phyloP scores from a whole-genome alignment of 2,329 filamentous ascomycete genomes.

The Pseudocercospora musae region DNA sequence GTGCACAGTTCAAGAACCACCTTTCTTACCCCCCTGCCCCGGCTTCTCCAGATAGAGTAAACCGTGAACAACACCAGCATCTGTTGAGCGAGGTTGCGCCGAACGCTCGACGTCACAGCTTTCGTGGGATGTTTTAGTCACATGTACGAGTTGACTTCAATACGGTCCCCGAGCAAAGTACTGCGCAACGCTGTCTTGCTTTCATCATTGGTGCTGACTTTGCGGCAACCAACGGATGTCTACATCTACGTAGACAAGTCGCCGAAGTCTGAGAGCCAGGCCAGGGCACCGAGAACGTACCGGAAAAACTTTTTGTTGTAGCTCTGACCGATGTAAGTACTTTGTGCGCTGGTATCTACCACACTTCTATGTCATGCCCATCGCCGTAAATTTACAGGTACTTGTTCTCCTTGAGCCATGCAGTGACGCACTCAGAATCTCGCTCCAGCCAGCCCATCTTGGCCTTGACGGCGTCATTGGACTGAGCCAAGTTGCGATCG shows the following conservation, averaged over 20 bases:
- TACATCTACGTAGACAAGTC: background rate
- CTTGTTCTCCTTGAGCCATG: conserved; percentile 65
- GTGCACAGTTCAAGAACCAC: background rate
- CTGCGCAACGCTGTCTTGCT: background rate
- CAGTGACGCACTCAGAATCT: conserved; percentile 72
- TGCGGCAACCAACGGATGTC: background rate
- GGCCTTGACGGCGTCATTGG: conserved; percentile 75
- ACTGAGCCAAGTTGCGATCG: conserved; percentile 86
- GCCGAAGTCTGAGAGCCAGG: background rate
- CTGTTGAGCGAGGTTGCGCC: background rate
- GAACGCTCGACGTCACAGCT: background rate
- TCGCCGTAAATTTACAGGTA: conserved; percentile 45
- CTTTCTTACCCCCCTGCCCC: background rate
- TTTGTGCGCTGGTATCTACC: background rate
- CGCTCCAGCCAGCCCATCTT: conserved; percentile 79
- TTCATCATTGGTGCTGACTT: background rate
- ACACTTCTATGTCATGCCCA: background rate
- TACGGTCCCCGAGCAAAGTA: background rate
- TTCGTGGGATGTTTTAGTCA: background rate
- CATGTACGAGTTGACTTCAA: background rate
- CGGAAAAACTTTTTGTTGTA: too few species aligned
- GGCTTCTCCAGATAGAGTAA: background rate
- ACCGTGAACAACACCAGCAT: background rate
- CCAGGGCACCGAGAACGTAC: background rate
- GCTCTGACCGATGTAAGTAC: background rate